Evolutionary conservation across 371 early-diverging fungal species (phyloP).

Genomic region (Thermomucor indicae-seudaticae): DNA sequence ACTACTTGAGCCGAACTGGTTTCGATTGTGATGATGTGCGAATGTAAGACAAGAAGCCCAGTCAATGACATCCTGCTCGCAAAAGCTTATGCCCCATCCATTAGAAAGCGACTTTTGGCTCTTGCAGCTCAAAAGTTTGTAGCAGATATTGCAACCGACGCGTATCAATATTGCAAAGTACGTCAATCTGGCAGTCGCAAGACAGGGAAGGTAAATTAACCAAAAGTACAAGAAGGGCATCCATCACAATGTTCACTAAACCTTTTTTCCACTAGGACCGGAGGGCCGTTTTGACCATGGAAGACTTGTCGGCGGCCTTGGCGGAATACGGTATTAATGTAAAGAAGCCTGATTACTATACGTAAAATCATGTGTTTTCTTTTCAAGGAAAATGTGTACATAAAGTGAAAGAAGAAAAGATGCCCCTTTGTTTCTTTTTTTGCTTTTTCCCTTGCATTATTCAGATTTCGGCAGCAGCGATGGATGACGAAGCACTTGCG

Average conservation of each 20-base stretch:
- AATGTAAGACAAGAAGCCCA: constrained; percentile 74
- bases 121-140: constrained; percentile 95
- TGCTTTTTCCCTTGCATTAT: not conserved
- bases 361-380: constrained; percentile 13
- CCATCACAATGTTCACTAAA: not conserved
- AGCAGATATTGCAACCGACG: constrained; percentile 91
- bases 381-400: not conserved
- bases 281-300: constrained; percentile 86
- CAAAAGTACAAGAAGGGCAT: too few relatives aligned
- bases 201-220: constrained; percentile 31
- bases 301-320: constrained; percentile 88
- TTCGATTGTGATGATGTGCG: constrained; percentile 90
- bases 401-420: not conserved
- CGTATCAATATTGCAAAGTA: constrained; percentile 90
- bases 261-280: constrained; percentile 49
- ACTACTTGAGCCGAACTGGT: constrained; percentile 91
- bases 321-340: constrained; percentile 93
- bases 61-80: too few relatives aligned
- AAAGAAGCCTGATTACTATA: constrained; percentile 91
- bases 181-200: constrained; percentile 63
- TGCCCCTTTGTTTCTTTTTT: not conserved
- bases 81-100: too few relatives aligned
- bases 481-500: not conserved
- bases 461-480: not conserved
- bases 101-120: constrained; percentile 82